Conservation (phyloP, 2,329 filamentous ascomycete species). For the Colletotrichum eremochloae region DNA sequence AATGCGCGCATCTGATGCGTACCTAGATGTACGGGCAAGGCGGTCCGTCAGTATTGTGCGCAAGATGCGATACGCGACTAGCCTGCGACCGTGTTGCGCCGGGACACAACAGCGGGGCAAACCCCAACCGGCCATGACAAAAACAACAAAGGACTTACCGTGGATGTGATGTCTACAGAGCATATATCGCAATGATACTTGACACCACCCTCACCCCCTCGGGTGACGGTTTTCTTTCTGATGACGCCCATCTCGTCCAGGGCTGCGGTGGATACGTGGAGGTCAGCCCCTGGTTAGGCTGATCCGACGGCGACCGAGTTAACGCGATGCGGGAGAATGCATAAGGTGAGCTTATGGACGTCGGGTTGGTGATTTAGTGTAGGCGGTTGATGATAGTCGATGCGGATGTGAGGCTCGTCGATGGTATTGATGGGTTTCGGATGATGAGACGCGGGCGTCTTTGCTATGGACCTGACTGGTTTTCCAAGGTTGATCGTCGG, state of each 20-base stretch:
- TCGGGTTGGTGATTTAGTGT: not conserved
- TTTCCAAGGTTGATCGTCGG: slow-evolving; percentile 21
- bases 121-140: slow-evolving; percentile 4
- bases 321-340: slow-evolving; percentile 20
- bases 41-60: slow-evolving; percentile 37
- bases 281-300: slow-evolving; percentile 41
- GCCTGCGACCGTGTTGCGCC: slow-evolving; percentile 25
- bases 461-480: slow-evolving; percentile 19
- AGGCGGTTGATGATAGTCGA: not conserved
- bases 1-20: slow-evolving; percentile 90
- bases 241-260: slow-evolving; percentile 84
- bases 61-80: slow-evolving; percentile 1
- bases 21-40: slow-evolving; percentile 72
- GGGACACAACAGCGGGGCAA: slow-evolving; percentile 7
- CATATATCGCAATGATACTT: slow-evolving; percentile 99
- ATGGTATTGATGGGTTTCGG: slow-evolving; percentile 30
- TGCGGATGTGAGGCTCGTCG: slow-evolving; percentile 8
- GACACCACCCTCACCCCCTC: slow-evolving; percentile 87
- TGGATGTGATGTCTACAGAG: slow-evolving; percentile 96
- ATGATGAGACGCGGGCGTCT: slow-evolving; percentile 21
- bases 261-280: slow-evolving; percentile 40
- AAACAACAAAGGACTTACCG: slow-evolving; percentile 69
- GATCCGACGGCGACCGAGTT: slow-evolving; percentile 32
- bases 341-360: not conserved
- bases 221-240: slow-evolving; percentile 90